Evolutionary conservation across 78 protist species (phyloP).

Genomic region (Dictyostelium intermedium): DNA sequence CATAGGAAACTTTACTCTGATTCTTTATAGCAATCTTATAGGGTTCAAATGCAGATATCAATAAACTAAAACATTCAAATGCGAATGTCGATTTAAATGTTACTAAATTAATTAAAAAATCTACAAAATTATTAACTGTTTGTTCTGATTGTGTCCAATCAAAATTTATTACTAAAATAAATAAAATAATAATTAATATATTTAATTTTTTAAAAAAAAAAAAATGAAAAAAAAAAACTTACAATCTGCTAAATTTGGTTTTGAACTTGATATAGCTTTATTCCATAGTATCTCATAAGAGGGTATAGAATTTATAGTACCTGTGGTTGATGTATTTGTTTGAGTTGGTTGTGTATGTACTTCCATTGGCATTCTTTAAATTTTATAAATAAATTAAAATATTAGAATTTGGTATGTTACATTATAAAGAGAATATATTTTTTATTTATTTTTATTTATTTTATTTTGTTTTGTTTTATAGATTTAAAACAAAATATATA

Average conservation of each 20-base stretch:
- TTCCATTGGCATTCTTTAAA: conserved; percentile 46
- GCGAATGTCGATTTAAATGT: conserved; percentile 57
- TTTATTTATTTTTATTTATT: background rate
- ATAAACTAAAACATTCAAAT: conserved; percentile 28
- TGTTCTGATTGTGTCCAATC: conserved; percentile 73
- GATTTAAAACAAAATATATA: background rate
- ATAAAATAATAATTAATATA: background rate
- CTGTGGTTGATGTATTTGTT: background rate
- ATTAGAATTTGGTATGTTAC: background rate
- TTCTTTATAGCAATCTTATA: conserved; percentile 33
- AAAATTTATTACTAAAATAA: conserved; percentile 26
- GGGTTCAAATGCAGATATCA: conserved; percentile 50
- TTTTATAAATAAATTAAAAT: background rate
- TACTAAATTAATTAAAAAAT: conserved; percentile 62
- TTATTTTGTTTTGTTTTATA: background rate
- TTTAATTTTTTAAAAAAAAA: background rate
- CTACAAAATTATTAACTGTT: conserved; percentile 63
- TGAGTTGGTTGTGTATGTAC: conserved; percentile 18
- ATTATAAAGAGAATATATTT: background rate
- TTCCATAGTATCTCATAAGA: conserved; percentile 52
- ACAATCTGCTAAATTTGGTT: conserved; percentile 44
- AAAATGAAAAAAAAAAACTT: background rate
- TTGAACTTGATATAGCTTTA: conserved; percentile 50
- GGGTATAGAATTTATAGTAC: background rate
- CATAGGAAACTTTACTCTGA: conserved; percentile 25